Base-by-base conservation (phyloP, 306 rosid species). In the Prunus mume region DNA sequence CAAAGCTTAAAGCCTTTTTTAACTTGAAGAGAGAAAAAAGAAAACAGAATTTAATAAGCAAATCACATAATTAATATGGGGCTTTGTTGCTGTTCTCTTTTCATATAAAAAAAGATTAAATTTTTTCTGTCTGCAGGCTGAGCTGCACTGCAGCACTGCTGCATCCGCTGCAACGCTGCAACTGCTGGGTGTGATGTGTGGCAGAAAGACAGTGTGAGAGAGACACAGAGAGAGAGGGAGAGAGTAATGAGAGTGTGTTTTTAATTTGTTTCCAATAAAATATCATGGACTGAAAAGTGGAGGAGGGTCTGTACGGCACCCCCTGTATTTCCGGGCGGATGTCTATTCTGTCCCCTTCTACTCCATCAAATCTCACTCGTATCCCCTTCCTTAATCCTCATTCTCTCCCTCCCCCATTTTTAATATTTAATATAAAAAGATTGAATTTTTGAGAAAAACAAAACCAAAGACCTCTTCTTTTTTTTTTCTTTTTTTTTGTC, bases 321-420 rank as follows among this genome's bases (percentile, higher is more conserved):
- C 92, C 97, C 97, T 88, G 90, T 85, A 92, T 90, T 89, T 92
- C 85, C 97, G 98, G 97, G 87, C 70, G 91, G 93, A 91, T 92
- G 99, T 91, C 97, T 88, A 91, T 91, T 87, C 87, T 92, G 98
- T 92, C 98, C 97, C 91, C 92, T 83, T 92, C 88, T 85, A 84
- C 93, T 76, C 81, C 85, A 54, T 83, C 91, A 95, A 92, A 87
- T 90, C 93, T 85, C 97, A 88, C 93, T 80, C 83, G 30, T 83
- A 86, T 83, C 90, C 93, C 70, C 76, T 17, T 73, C 14, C 75
- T 60, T 73, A 6, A 17, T 24, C 41, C 22, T 15, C 49, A 10
- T 30, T 30, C 30, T 58, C 71, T 65, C 68, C 27, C 9, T 34
- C 76, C 60, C 65, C 17, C 4, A 34, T 28, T 0, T 54, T 70